Conservation (phyloP, 2,329 filamentous ascomycete species). For the Colletotrichum sublineola region DNA sequence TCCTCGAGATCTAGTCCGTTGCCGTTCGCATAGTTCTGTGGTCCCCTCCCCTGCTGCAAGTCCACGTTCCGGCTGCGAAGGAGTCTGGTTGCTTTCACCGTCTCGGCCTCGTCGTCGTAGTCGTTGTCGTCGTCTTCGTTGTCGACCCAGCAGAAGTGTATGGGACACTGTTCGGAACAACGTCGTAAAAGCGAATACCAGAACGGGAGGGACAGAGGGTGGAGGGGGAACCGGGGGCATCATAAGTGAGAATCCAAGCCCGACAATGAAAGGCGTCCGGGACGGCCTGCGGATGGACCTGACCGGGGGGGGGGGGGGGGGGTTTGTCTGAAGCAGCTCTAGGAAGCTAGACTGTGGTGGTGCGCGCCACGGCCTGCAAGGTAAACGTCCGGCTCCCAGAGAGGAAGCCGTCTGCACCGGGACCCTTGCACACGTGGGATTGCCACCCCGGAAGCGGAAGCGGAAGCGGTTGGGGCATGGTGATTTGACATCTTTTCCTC, state of each 20-base stretch:
- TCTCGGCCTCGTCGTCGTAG: not conserved
- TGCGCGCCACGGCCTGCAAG: slow-evolving; percentile 28
- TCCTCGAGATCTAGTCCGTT: slow-evolving; percentile 11
- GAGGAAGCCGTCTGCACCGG: slow-evolving; percentile 23
- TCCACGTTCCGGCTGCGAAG: not conserved
- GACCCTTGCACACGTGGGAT: slow-evolving; percentile 36
- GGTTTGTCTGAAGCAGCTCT: slow-evolving; percentile 4
- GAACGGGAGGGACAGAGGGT: not conserved
- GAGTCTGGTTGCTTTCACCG: not conserved
- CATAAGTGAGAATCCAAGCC: slow-evolving; percentile 24
- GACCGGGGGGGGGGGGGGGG: slow-evolving; percentile 1
- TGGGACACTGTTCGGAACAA: not conserved
- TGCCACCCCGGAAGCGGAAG: slow-evolving; percentile 24
- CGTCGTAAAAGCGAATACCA: not conserved
- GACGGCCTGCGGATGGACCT: slow-evolving; percentile 29
- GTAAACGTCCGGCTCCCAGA: slow-evolving; percentile 13
- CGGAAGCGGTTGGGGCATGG: slow-evolving; percentile 1
- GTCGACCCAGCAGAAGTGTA: not conserved
- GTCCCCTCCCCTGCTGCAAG: not conserved
- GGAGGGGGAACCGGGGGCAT: not conserved
- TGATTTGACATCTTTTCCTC: slow-evolving; percentile 11
- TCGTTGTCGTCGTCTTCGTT: not conserved
- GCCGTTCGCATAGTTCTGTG: slow-evolving; percentile 27
- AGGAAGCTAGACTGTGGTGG: slow-evolving; percentile 12
- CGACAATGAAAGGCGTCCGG: not conserved